Percentiles rank a stretch among this genome's conserved stretches.
Conservation (phyloP, 805 yeast species). For the Debaryomyces castellii region DNA sequence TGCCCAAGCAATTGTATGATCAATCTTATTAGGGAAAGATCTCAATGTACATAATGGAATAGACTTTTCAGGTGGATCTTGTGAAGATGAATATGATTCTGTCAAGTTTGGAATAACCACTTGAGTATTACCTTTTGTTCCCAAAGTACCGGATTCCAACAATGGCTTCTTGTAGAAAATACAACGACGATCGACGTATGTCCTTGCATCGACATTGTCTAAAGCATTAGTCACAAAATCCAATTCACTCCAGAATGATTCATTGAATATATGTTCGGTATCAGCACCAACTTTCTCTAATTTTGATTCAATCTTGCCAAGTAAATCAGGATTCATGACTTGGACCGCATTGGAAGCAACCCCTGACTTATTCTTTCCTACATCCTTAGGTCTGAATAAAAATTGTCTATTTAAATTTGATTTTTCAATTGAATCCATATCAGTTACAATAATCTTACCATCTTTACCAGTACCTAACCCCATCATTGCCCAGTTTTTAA, state of each 20-base stretch:
- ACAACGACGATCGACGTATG: slow-evolving; percentile 96
- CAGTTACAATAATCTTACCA: slow-evolving; percentile 84
- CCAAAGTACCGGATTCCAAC: slow-evolving; percentile 94
- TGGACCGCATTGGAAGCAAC: slow-evolving; percentile 84
- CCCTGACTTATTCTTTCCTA: slow-evolving; percentile 86
- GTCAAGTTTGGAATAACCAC: slow-evolving; percentile 92
- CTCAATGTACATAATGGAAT: slow-evolving; percentile 96
- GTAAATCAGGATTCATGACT: slow-evolving; percentile 81
- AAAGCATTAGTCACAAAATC: slow-evolving; percentile 95
- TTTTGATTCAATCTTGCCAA: slow-evolving; percentile 71
- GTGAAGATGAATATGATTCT: slow-evolving; percentile 93
- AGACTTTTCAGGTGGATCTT: slow-evolving; percentile 98
- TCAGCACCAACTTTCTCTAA: slow-evolving; percentile 92
- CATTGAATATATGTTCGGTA: slow-evolving; percentile 83
- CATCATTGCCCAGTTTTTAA: slow-evolving; percentile 96
- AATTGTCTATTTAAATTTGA: slow-evolving; percentile 96
- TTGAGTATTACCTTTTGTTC: slow-evolving; percentile 98
- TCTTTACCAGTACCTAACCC: slow-evolving; percentile 91
- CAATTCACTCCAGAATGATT: slow-evolving; percentile 77
- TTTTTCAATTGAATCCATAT: slow-evolving; percentile 92
- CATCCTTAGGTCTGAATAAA: slow-evolving; percentile 90
- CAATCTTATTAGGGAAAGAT: slow-evolving; percentile 97
- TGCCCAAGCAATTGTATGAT: slow-evolving; percentile 99
- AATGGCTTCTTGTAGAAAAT: slow-evolving; percentile 88
- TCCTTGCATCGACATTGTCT: slow-evolving; percentile 97